A percentile compares a stretch with the other conserved stretches of the same genome.
Conservation (phyloP, 2,329 filamentous ascomycete species). For the Aureobasidium sp. region DNA sequence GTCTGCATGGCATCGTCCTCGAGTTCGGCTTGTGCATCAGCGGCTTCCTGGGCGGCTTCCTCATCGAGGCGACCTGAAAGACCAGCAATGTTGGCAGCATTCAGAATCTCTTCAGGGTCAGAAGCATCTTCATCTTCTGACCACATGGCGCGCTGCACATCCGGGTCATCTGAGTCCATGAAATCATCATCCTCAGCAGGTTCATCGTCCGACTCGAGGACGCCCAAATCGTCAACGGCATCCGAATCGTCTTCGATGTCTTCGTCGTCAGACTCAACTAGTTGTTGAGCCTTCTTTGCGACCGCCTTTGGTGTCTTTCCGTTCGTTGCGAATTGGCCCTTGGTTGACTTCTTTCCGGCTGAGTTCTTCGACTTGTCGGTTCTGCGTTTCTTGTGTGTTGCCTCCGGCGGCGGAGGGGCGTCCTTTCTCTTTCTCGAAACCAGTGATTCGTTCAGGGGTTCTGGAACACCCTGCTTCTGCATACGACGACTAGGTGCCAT, state of each 20-base stretch:
- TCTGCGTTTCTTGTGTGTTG: conserved; percentile 59
- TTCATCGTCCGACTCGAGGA: conserved; percentile 33
- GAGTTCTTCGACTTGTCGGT: conserved; percentile 36
- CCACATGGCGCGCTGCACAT: conserved; percentile 64
- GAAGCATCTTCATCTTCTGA: conserved; percentile 91
- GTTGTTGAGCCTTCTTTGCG: conserved; percentile 25
- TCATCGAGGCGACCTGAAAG: conserved; percentile 78
- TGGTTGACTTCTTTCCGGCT: conserved; percentile 25
- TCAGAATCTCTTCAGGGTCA: conserved; percentile 82
- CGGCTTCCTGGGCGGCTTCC: conserved; percentile 68
- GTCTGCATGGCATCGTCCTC: conserved; percentile 82
- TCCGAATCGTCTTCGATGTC: conserved; percentile 29
- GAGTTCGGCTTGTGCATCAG: conserved; percentile 77
- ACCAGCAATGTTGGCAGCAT: conserved; percentile 91
- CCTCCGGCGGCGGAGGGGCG: conserved; percentile 46
- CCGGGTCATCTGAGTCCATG: conserved; percentile 59
- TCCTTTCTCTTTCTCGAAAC: conserved; percentile 81
- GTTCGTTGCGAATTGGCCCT: conserved; percentile 22
- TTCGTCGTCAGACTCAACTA: conserved; percentile 14
- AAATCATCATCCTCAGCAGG: conserved; percentile 36
- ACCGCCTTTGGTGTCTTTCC: conserved; percentile 27
- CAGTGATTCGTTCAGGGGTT: conserved; percentile 67
- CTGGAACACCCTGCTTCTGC: conserved; percentile 88
- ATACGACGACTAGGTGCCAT: conserved; percentile 91
- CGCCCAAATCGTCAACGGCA: conserved; percentile 31